Percentiles rank a stretch among this genome's conserved stretches.
These are phyloP conservation scores for Eimeria sp. DNA, from an alignment of 169 alveolate species.

Conservation along the genomic window DNA sequence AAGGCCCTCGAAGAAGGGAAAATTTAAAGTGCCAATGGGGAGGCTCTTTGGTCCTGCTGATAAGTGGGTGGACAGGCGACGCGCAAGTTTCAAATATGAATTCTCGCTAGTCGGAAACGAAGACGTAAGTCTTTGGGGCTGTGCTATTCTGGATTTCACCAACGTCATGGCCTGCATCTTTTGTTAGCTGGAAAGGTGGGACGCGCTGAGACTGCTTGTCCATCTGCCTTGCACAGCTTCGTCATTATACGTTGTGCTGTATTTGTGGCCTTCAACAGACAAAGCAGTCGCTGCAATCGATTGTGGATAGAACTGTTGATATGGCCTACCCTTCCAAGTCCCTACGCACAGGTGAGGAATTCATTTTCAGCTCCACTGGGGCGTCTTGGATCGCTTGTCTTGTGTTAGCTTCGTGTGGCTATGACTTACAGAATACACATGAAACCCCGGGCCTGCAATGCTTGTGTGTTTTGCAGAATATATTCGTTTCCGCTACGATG, in stretches of 20 bases:
- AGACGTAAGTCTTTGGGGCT: not conserved
- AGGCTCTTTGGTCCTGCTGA: no score
- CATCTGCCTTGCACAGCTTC: not conserved
- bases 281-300: not conserved
- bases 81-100: not conserved
- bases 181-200: not conserved
- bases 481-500: not conserved
- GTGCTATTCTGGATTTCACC: not conserved
- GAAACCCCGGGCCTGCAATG: not conserved
- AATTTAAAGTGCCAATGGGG: no score
- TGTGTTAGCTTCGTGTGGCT: not conserved
- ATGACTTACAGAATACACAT: not conserved
- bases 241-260: not conserved
- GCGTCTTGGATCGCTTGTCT: not conserved
- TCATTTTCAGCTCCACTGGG: not conserved
- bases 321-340: not conserved
- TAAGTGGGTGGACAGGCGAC: not conserved
- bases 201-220: not conserved
- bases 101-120: not conserved
- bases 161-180: not conserved
- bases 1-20: no score
- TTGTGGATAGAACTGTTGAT: not conserved
- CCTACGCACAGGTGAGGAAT: not conserved
- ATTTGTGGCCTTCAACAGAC: slow-evolving; percentile 3
- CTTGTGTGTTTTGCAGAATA: not conserved